Evolutionary conservation across 768 basidiomycete species (phyloP), one percentile per base, ranked within the genome.

Genomic region (Epithele typhae): DNA sequence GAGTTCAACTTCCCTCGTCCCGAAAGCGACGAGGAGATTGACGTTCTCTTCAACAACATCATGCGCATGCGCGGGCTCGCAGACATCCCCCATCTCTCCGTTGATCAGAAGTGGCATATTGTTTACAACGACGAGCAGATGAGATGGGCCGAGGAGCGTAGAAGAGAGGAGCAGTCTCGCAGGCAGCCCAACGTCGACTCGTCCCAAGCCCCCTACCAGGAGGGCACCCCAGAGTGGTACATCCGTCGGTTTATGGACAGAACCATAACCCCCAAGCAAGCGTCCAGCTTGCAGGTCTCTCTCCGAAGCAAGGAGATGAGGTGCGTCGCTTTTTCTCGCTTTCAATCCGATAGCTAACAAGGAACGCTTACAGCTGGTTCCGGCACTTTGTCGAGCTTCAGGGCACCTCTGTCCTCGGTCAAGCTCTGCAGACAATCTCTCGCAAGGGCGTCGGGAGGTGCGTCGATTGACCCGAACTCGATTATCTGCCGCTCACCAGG

Each of bases 31-130:
- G 77, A 79, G 37, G 85, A 92, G 45, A 84, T 98, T 21, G 84
- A 94, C 61, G 70, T 65, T 4, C 68, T 93, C 40, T 97, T 96
- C 62, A 78, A 88, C 52, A 78, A 82, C 45, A 78, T 96, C 45
- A 78, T 80, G 57, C 76, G 78, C 34, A 82, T 78, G 22, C 79
- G 91, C 35, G 86, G 79, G 54, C 63, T 90, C 21, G 75, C 67
- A 10, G 78, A 80, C 21, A 66, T 84, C 22, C 77, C 79, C 8
- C 66, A 75, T 49, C 68, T 90, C 46, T 57, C 78, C 14, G 75
- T 88, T 19, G 86, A 91, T 24, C 89, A 91, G 64, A 97, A 97
- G 68, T 99, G 95, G 94, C 73, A 75, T 53, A 79, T 98, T 61
- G 86, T 99, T 5, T 78, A 85, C 61, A 88, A 81, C 48, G 85